phyloP scores from a whole-genome alignment of 2,329 filamentous ascomycete genomes.

The Alternaria arbusti region DNA sequence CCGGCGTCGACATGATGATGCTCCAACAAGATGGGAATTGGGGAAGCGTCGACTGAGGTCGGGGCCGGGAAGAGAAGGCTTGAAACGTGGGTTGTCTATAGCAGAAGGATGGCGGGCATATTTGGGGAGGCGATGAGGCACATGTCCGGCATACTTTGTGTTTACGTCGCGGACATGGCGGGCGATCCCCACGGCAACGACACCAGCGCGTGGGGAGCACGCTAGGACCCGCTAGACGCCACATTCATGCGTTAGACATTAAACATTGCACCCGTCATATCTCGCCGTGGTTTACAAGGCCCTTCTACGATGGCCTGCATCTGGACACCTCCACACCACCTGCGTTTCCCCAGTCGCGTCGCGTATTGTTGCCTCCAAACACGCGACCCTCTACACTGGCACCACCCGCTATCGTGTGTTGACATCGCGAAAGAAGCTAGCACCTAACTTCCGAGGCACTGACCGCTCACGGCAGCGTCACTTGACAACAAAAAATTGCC shows the following conservation, averaged over 20 bases:
- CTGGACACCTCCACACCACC: not conserved
- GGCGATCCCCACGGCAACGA: constrained; percentile 24
- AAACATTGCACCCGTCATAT: not conserved
- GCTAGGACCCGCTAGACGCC: constrained; percentile 8
- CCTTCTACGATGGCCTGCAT: not conserved
- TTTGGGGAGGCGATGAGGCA: constrained; percentile 23
- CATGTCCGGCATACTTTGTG: constrained; percentile 3
- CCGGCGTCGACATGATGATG: constrained; percentile 32
- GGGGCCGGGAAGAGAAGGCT: constrained; percentile 19
- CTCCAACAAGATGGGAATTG: constrained; percentile 5
- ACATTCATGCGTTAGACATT: constrained; percentile 6
- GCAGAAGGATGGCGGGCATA: constrained; percentile 29
- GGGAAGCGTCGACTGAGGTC: constrained; percentile 9
- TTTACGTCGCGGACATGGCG: constrained; percentile 9
- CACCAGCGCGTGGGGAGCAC: constrained; percentile 17
- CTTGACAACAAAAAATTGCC: not conserved
- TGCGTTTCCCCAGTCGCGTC: not conserved
- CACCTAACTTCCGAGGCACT: not conserved
- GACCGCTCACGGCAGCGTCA: not conserved
- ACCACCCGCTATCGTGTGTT: not conserved
- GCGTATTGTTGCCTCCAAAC: not conserved
- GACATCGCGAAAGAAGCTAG: not conserved
- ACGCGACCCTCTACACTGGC: not conserved
- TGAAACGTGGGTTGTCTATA: constrained; percentile 30
- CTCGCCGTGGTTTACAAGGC: not conserved